Base-by-base conservation (phyloP, 495 filamentous ascomycete genomes). In the Podospora pseudopauciseta region DNA sequence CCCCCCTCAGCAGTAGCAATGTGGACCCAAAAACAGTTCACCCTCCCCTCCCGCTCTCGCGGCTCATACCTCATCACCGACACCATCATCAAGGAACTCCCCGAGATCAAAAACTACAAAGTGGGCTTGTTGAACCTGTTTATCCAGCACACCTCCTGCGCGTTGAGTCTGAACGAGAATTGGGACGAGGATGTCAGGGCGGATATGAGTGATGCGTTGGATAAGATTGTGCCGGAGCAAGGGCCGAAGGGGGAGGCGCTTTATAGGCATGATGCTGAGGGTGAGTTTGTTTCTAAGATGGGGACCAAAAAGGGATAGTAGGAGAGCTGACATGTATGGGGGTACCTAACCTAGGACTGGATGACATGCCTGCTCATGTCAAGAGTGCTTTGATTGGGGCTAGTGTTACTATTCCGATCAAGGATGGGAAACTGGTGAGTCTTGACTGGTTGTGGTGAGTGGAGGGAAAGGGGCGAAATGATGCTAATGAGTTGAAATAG, bases 161-260 rank as follows among this genome's bases (percentile, higher is more conserved):
- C 90, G 55, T 82, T 97, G 64, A 90, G 86, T 65, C 78, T 97
- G 70, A 97, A 99, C 78, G 95, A 99, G 86, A 98, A 98, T 80
- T 99, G 85, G 88, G 77, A 79, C 55, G 66, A 71, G 61, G 82
- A 85, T 66, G 82, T 84, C 16, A 80, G 92, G 34, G 85, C 82
- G 1, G 94, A 97, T 74, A 97, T 99, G 96, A 91, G 86, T 71
- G 94, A 98, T 82, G 90, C 94, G 65, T 81, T 99, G 67, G 96
- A 99, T 77, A 81, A 92, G 28, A 90, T 99, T 68, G 95, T 89
- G 62, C 91, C 91, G 1, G 88, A 91, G 75, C 91, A 93, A 68
- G 83, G 82, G 0, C 77, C 77, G 5, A 80, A 80, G 30, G 84
- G 83, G 16, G 86, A 90, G 80, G 90, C 88, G 2, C 79, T 97